Base-by-base conservation (phyloP, 495 filamentous ascomycete genomes). In the Tuber microsphaerosporum region DNA sequence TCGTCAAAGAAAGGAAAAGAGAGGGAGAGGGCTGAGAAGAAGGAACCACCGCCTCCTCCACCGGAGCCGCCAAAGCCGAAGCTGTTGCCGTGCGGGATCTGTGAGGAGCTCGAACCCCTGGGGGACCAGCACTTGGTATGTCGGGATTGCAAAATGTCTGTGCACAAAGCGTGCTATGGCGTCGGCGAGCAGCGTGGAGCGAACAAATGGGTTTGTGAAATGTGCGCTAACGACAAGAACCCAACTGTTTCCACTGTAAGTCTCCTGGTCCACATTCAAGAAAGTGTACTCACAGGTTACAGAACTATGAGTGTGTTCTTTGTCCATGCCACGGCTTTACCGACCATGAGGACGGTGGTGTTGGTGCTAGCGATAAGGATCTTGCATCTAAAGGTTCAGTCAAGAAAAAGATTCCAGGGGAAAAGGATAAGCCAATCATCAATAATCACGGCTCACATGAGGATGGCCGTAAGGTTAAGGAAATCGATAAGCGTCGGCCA, bases 121-220 rank as follows among this genome's bases (percentile, higher is more conserved):
- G 90, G 90, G 17, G 91, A 94, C 71, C 87, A 94, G 79, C 89
- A 90, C 79, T 81, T 97, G 61, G 89, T 88, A 31, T 99, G 94
- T 81, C 87, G 87, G 73, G 92, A 94, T 80, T 99, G 95, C 83
- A 91, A 92, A 70, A 85, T 99, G 80, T 92, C 93, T 0, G 94
- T 99, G n/a, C 95, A 99, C 83, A 90, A 91, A 68, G 90, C 90
- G 74, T 99, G 95, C 83, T 99, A 97, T 83, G 95, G 95, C 26
- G 87, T 98, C 44, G 84, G 88, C 2, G 90, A 92, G 42, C 87
- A 87, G 69, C 88, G 90, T n/a, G 88, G 88, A 61, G 87, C 87
- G 42, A 88, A 87, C 72, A 97, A 97, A 84, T 99, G 95, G 95
- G 87, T 92, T 31, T 99, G 95, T 84, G 95, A 99, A 84, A 94